Conservation (phyloP, 1,139 yeast species). For the Yamadazyma diddensiae region DNA sequence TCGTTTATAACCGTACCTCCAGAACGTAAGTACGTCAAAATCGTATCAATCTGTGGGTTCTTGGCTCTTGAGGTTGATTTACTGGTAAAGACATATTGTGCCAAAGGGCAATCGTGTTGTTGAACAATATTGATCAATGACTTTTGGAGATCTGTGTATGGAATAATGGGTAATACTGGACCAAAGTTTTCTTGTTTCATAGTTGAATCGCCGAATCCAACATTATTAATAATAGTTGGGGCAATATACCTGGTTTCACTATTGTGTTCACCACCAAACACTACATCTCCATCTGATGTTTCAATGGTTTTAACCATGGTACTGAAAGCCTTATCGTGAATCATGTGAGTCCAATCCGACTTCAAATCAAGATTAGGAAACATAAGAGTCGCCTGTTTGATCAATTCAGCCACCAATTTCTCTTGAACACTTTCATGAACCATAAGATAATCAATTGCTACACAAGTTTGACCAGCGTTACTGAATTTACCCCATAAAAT, state of each 20-base stretch:
- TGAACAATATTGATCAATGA: slow-evolving; percentile 49
- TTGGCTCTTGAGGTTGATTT: slow-evolving; percentile 30
- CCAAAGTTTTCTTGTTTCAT: slow-evolving; percentile 84
- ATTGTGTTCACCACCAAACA: slow-evolving; percentile 56
- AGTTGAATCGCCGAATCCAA: slow-evolving; percentile 60
- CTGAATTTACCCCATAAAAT: slow-evolving; percentile 74
- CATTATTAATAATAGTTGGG: slow-evolving; percentile 72
- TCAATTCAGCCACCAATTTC: slow-evolving; percentile 48
- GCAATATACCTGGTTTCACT: slow-evolving; percentile 51
- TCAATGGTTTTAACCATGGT: slow-evolving; percentile 48
- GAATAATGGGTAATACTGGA: slow-evolving; percentile 75
- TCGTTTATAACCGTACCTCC: slow-evolving; percentile 79
- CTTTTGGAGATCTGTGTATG: slow-evolving; percentile 45
- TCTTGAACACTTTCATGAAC: slow-evolving; percentile 58
- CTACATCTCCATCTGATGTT: slow-evolving; percentile 53
- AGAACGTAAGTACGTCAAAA: slow-evolving; percentile 58
- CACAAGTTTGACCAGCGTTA: slow-evolving; percentile 91
- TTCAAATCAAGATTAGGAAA: slow-evolving; percentile 22
- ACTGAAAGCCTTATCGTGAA: slow-evolving; percentile 57
- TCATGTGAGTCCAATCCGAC: slow-evolving; percentile 59
- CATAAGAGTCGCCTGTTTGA: slow-evolving; percentile 39
- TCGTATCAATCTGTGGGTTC: slow-evolving; percentile 48
- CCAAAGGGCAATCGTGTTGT: slow-evolving; percentile 82
- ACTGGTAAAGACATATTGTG: slow-evolving; percentile 70
- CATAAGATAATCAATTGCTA: slow-evolving; percentile 79